A percentile compares a stretch with the other conserved stretches of the same genome.
Conservation (phyloP, 2,329 filamentous ascomycete genomes). For the Aulographum hederae region DNA sequence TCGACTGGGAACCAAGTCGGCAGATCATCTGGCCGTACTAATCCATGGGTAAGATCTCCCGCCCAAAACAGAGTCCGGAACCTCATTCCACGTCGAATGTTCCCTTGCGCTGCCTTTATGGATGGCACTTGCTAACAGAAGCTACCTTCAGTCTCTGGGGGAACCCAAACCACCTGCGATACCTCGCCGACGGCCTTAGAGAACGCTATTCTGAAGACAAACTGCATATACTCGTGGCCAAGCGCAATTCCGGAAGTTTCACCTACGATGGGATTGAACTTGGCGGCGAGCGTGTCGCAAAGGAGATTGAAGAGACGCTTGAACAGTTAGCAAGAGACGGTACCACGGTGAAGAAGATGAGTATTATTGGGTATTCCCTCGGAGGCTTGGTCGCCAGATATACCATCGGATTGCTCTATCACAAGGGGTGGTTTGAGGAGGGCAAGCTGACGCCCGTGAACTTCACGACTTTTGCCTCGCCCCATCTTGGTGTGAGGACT, state of each 20-base stretch:
- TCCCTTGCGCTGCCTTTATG: background rate
- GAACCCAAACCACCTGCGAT: constrained; percentile 54
- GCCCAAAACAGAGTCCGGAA: too few species aligned
- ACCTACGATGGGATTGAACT: constrained; percentile 51
- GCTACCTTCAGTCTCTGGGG: constrained; percentile 51
- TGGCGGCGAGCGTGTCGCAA: constrained; percentile 46
- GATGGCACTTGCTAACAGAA: too few species aligned
- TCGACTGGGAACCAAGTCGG: background rate
- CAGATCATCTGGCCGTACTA: constrained; percentile 54
- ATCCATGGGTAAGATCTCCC: constrained; percentile 63
- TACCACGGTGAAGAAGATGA: constrained; percentile 56
- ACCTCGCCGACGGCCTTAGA: constrained; percentile 47
- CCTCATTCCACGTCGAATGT: background rate
- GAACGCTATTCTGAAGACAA: constrained; percentile 40
- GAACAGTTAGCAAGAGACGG: constrained; percentile 23
- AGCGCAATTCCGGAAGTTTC: constrained; percentile 54
- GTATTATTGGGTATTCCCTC: constrained; percentile 75
- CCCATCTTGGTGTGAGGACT: constrained; percentile 39
- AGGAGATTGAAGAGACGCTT: constrained; percentile 43
- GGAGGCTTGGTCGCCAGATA: constrained; percentile 78
- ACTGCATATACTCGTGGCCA: constrained; percentile 52
- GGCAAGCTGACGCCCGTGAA: constrained; percentile 60
- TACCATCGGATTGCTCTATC: constrained; percentile 65
- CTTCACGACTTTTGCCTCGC: constrained; percentile 83
- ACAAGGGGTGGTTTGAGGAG: constrained; percentile 57